Evolutionary conservation across 2,329 filamentous ascomycete species (phyloP).

Genomic region (Phyllosticta ampelicida): DNA sequence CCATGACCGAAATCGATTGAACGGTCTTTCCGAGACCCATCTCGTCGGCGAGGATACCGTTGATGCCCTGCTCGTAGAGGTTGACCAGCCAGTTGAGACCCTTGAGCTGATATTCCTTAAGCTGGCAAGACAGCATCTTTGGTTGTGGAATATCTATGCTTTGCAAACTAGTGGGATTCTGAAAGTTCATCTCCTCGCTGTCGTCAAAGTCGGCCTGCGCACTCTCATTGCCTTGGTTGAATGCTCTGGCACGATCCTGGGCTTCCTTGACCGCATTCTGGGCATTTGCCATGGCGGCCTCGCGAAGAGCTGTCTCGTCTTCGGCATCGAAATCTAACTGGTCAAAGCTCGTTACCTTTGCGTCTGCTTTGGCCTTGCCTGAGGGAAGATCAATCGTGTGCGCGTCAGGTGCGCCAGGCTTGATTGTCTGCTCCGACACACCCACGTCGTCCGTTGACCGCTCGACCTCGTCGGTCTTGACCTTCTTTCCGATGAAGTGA

Average conservation of each 20-base stretch:
- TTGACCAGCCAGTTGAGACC: constrained; percentile 99
- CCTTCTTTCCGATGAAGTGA: constrained; percentile 98
- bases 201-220: constrained; percentile 66
- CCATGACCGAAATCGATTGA: constrained; percentile 98
- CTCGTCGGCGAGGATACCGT: constrained; percentile 95
- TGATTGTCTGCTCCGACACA: constrained; percentile 38
- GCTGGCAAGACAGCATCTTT: constrained; percentile 80
- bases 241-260: constrained; percentile 82
- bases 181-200: constrained; percentile 98
- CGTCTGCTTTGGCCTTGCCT: constrained; percentile 39
- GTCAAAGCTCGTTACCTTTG: constrained; percentile 86
- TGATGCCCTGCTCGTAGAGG: constrained; percentile 98
- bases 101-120: constrained; percentile 98
- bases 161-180: constrained; percentile 90
- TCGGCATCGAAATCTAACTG: constrained; percentile 93
- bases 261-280: constrained; percentile 93
- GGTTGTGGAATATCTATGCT: constrained; percentile 92
- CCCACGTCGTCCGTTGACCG: constrained; percentile 70
- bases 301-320: constrained; percentile 69
- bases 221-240: constrained; percentile 62
- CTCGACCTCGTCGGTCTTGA: constrained; percentile 94
- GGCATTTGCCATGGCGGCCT: constrained; percentile 87
- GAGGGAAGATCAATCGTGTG: constrained; percentile 39
- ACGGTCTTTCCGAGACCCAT: constrained; percentile 99
- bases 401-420: constrained; percentile 27